Percentiles rank a stretch among this genome's conserved stretches.
Evolutionary conservation across 306 rosid species (phyloP).

Genomic region (Heteromeles arbutifolia): DNA sequence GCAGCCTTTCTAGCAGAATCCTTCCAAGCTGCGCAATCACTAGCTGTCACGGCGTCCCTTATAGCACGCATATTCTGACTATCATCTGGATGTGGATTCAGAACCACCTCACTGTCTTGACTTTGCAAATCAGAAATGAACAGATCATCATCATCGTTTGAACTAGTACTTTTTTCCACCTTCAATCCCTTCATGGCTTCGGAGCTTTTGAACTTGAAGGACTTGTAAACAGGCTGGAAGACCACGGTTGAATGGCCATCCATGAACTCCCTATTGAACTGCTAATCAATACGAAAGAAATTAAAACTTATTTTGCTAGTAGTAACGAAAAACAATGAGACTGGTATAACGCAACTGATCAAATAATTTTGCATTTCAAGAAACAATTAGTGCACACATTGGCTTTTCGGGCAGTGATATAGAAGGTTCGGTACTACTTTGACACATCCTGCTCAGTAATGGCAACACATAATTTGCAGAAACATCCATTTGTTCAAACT

Average conservation of each 20-base stretch:
- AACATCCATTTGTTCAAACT: neutral
- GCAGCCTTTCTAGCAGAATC: constrained; percentile 15
- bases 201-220: constrained; percentile 26
- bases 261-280: constrained; percentile 15
- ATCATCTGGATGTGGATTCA: constrained; percentile 7
- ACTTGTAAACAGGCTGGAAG: constrained; percentile 18
- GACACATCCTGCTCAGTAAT: neutral
- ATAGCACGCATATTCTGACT: neutral
- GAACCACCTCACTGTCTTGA: neutral
- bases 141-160: neutral
- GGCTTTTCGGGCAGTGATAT: too few relatives aligned
- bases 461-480: neutral
- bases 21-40: neutral
- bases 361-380: neutral
- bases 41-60: neutral
- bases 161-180: neutral
- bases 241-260: constrained; percentile 13
- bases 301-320: neutral
- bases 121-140: neutral
- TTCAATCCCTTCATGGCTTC: constrained; percentile 9
- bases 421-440: too few relatives aligned
- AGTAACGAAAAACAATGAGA: neutral
- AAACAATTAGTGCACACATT: too few relatives aligned
- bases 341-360: neutral
- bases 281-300: neutral